A percentile compares a stretch with the other conserved stretches of the same genome.
These are phyloP conservation scores for Claviceps cyperi DNA, from an alignment of 2,329 filamentous ascomycete genomes.

Conservation along the genomic window DNA sequence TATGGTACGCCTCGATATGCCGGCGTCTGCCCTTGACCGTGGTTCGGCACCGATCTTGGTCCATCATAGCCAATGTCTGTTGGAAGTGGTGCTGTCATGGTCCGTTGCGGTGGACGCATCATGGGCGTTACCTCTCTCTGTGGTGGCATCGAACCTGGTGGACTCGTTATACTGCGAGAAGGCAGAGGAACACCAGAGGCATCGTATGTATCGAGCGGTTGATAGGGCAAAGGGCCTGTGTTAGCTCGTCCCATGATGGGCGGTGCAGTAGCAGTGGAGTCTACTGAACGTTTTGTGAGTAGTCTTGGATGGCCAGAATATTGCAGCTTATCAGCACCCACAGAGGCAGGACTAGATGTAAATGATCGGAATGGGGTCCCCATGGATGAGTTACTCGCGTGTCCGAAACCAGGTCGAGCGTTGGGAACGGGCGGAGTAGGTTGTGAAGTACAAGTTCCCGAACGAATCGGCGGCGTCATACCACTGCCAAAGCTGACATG, in stretches of 20 bases:
- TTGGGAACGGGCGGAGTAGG: constrained; percentile 15
- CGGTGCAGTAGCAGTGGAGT: constrained; percentile 13
- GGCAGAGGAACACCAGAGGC: constrained; percentile 7
- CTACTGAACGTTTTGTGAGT: constrained; percentile 17
- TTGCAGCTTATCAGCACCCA: constrained; percentile 14
- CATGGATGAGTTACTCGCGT: constrained; percentile 8
- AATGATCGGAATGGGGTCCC: constrained; percentile 9
- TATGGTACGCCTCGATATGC: constrained; percentile 16
- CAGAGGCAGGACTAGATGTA: constrained; percentile 17
- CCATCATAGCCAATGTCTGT: constrained; percentile 1
- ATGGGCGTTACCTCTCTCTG: constrained; percentile 17
- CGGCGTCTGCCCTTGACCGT: constrained; percentile 4
- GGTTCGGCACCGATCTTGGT: constrained; percentile 14
- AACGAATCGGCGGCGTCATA: constrained; percentile 16
- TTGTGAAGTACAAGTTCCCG: constrained; percentile 23
- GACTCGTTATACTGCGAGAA: constrained; percentile 25
- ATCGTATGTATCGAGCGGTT: constrained; percentile 15
- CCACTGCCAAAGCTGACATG: constrained; percentile 8
- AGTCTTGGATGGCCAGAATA: constrained; percentile 21
- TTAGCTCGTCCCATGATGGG: constrained; percentile 6
- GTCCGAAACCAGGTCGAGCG: constrained; percentile 8
- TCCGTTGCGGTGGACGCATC: constrained; percentile 26
- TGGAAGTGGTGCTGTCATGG: constrained; percentile 28
- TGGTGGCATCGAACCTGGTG: constrained; percentile 9
- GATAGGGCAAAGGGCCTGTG: neutral